These are phyloP conservation scores for Starmerella riodocensis DNA, from an alignment of 805 yeast species.

Conservation along the genomic window DNA sequence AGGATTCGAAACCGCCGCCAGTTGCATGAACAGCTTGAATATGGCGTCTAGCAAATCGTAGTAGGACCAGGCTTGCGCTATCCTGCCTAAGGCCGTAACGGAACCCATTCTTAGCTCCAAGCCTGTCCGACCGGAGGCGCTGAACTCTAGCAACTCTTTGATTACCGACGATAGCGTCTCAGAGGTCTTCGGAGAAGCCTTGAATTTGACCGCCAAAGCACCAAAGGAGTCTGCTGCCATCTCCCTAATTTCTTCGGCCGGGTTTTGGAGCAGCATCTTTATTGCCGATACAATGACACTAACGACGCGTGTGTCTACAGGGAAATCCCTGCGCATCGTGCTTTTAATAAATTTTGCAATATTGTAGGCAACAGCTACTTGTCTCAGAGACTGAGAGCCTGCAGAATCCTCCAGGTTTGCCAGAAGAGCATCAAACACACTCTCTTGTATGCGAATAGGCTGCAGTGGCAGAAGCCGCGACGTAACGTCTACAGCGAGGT, in stretches of 20 bases:
- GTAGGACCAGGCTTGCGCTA: conserved; percentile 28
- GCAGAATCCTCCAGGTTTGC: conserved; percentile 33
- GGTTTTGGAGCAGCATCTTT: conserved; percentile 31
- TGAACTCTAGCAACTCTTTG: conserved; percentile 45
- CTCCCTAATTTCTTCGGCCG: conserved; percentile 32
- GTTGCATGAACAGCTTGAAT: conserved; percentile 31
- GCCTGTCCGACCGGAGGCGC: conserved; percentile 45
- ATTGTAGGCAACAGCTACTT: conserved; percentile 10
- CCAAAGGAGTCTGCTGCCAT: conserved; percentile 50
- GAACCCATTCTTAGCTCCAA: conserved; percentile 54
- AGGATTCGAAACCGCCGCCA: conserved; percentile 73
- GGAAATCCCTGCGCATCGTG: not conserved
- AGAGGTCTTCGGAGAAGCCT: conserved; percentile 14
- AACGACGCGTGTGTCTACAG: conserved; percentile 29
- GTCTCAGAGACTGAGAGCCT: conserved; percentile 2
- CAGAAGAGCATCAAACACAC: conserved; percentile 70
- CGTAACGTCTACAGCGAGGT: conserved; percentile 65
- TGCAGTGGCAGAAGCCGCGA: conserved; percentile 56
- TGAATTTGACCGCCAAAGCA: conserved; percentile 29
- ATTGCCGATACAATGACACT: conserved; percentile 40
- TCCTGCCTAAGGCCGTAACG: conserved; percentile 37
- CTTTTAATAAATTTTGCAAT: conserved; percentile 9
- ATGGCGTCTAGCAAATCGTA: conserved; percentile 9
- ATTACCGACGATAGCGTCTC: conserved; percentile 28
- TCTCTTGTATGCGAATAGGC: conserved; percentile 67